Evolutionary conservation across 768 basidiomycete species (phyloP).

Genomic region (Lactarius trivialis): DNA sequence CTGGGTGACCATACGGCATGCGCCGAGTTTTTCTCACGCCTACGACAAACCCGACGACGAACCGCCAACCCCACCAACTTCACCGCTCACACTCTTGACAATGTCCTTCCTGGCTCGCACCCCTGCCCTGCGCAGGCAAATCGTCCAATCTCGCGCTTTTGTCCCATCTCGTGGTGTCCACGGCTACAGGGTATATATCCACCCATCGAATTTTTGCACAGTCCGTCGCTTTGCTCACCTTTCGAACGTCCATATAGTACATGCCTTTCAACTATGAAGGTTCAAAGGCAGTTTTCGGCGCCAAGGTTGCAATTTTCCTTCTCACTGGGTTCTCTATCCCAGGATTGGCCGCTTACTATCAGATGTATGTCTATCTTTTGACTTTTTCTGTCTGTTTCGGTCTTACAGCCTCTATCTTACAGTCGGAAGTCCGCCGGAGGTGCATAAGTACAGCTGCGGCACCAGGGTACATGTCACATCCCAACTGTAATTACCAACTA

Average conservation of each 20-base stretch:
- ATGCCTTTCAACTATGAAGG: slow-evolving; percentile 21
- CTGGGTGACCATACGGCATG: background rate
- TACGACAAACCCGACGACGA: background rate
- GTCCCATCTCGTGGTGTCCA: slow-evolving; percentile 20
- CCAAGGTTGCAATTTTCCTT: slow-evolving; percentile 19
- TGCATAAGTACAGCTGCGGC: background rate
- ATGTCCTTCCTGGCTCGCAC: slow-evolving; percentile 23
- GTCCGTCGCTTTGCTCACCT: background rate
- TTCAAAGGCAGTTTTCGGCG: slow-evolving; percentile 15
- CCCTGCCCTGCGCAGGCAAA: slow-evolving; percentile 15
- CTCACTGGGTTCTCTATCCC: slow-evolving; percentile 20
- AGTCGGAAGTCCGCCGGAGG: slow-evolving; percentile 3
- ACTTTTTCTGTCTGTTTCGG: background rate
- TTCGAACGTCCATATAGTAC: slow-evolving; percentile 11
- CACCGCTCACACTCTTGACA: background rate
- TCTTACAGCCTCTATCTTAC: slow-evolving; percentile 1
- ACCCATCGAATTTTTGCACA: background rate
- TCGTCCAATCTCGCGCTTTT: slow-evolving; percentile 17
- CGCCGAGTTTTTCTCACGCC: background rate
- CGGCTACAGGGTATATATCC: slow-evolving; percentile 12
- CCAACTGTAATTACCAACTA: background rate
- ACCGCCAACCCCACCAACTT: slow-evolving; percentile 4
- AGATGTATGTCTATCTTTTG: slow-evolving; percentile 23
- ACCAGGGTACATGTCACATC: background rate
- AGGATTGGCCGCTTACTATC: slow-evolving; percentile 24